Base-by-base conservation (phyloP, 129 eudicot genomes). In the Arctium minus region DNA sequence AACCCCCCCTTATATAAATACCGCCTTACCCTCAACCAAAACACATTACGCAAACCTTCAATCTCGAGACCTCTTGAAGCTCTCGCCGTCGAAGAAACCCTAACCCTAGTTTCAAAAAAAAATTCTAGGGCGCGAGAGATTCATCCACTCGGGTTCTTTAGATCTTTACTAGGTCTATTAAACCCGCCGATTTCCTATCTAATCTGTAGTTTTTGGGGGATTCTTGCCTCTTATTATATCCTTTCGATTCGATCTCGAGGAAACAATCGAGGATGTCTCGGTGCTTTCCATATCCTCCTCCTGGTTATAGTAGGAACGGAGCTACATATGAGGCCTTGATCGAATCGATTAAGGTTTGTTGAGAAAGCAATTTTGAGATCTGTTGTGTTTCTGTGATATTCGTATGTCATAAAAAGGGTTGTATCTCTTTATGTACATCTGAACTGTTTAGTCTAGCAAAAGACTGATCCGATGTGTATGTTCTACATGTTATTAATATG, bases 341-440 rank as follows among this genome's bases (percentile, higher is more conserved):
- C 94, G 84, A 86, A 76, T 88, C 92, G 94, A 91, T 91, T 91
- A 91, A 91, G 94, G 94, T 91, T 91, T 86, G 94, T 90, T 88
- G 5, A 71, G 77, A 70, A 87, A 78, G 82, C 85, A 60, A 83
- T 76, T 75, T 76, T 76, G 83, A 75, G 83, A 72, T 64, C 83
- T 84, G 48, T 72, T 82, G 73, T 80, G 35, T 67, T 81, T 79
- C 36, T 81, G 72, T 85, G 78, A 65, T 74, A 68, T 71, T 33
- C 30, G 27, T 22, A 32, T 70, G 48, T 46, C 27, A 39, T 69
- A 79, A 79, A 64, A 15, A 48, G 62, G 69, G 70, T 44, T 35
- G 48, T 44, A 36, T 71, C 22, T 48, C 17, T 50, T 30, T 80
- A 18, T 70, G 18, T 71, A n/a, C 77, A 22, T 70, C 71, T 48